phyloP scores from a whole-genome alignment of 306 rosid genomes.

The Phaseolus lunatus region DNA sequence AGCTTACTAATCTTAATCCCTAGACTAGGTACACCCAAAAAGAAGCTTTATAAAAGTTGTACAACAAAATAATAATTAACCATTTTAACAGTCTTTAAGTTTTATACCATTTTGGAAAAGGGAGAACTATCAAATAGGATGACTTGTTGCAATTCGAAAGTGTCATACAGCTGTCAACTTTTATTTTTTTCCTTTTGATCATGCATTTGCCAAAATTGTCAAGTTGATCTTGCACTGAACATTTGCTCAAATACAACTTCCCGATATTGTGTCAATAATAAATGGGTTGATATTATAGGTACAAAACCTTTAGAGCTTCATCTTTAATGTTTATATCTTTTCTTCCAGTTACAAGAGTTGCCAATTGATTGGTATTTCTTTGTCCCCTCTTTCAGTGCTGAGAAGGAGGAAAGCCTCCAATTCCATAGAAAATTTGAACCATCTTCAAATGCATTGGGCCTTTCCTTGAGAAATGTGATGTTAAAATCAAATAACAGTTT shows the following conservation, averaged over 20 bases:
- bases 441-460: constrained; percentile 68
- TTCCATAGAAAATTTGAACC: constrained; percentile 71
- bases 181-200: constrained; percentile 24
- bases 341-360: constrained; percentile 28
- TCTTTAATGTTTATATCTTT: constrained; percentile 18
- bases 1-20: too few relatives aligned
- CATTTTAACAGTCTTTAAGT: not conserved
- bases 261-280: constrained; percentile 10
- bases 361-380: constrained; percentile 42
- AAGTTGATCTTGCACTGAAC: constrained; percentile 31
- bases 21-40: too few relatives aligned
- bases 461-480: constrained; percentile 82
- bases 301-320: constrained; percentile 28
- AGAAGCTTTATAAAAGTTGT: too few relatives aligned
- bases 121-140: constrained; percentile 16
- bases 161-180: not conserved
- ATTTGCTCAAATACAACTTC: constrained; percentile 34
- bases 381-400: constrained; percentile 60
- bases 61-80: too few relatives aligned
- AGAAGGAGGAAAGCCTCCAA: constrained; percentile 83
- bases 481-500: constrained; percentile 66
- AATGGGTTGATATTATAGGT: constrained; percentile 32
- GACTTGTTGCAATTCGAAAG: constrained; percentile 12
- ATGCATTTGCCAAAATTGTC: constrained; percentile 40
- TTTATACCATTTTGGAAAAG: constrained; percentile 6